Evolutionary conservation across 108 stramenopile genomes (phyloP).

Genomic region (Bacterosira constricta): DNA sequence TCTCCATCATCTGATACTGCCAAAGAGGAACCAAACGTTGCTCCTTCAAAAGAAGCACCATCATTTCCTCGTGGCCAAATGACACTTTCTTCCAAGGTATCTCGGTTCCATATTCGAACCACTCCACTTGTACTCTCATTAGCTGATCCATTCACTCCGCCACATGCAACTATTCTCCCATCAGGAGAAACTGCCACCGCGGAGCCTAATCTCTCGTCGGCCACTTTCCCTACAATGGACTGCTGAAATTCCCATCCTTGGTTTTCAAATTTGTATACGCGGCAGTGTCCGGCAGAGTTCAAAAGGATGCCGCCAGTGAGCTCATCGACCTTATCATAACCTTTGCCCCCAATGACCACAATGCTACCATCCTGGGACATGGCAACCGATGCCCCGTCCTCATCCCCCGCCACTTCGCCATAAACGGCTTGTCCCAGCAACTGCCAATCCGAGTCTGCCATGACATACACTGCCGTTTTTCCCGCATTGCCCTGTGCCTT

Average conservation of each 20-base stretch:
- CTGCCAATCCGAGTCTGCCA: not conserved
- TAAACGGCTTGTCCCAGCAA: not conserved
- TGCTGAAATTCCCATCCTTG: conserved; percentile 5
- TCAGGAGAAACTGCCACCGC: conserved; percentile 33
- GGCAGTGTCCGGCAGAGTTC: conserved; percentile 9
- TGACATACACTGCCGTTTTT: not conserved
- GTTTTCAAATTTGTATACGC: not conserved
- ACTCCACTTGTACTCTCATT: conserved; percentile 12
- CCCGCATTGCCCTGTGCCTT: conserved; percentile 2
- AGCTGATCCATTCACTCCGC: conserved; percentile 17
- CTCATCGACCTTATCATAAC: not conserved
- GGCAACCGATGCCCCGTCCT: conserved; percentile 3
- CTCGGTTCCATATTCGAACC: conserved; percentile 21
- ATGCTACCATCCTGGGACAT: conserved; percentile 8
- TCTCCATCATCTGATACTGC: conserved; percentile 15
- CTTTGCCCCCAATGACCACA: conserved; percentile 3
- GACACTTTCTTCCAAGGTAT: conserved; percentile 6
- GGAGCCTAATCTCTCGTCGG: conserved; percentile 29
- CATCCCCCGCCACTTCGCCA: not conserved
- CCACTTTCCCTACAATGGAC: conserved; percentile 8
- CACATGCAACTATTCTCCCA: conserved; percentile 27
- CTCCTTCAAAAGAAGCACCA: not conserved
- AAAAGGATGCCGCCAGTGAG: not conserved
- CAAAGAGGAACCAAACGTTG: conserved; percentile 24
- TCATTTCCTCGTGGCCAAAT: conserved; percentile 20